A percentile compares a stretch with the other conserved stretches of the same genome.
Evolutionary conservation across 306 rosid genomes (phyloP).

Genomic region (Gynostemma pentaphyllum): DNA sequence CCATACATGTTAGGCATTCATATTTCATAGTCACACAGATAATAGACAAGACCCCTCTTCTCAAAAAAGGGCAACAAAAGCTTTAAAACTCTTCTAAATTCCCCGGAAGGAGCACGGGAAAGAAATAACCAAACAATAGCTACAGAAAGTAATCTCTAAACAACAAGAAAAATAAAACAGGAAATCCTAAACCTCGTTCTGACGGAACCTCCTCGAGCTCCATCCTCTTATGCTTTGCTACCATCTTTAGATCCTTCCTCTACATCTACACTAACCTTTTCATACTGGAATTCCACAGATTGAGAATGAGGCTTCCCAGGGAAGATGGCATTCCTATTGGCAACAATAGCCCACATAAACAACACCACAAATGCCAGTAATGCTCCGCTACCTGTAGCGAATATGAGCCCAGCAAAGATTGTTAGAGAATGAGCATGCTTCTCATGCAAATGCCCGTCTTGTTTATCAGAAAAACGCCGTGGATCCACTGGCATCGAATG

Average conservation of each 20-base stretch:
- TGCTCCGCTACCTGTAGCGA: constrained; percentile 43
- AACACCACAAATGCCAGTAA: constrained; percentile 39
- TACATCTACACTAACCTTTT: constrained; percentile 52
- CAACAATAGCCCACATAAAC: constrained; percentile 49
- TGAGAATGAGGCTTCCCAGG: constrained; percentile 20
- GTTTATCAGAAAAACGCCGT: constrained; percentile 5
- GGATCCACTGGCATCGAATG: constrained; percentile 51
- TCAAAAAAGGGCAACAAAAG: not conserved
- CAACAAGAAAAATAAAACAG: not conserved
- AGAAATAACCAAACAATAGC: not conserved
- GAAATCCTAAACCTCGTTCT: not conserved
- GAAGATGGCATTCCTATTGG: constrained; percentile 15
- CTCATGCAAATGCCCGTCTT: not conserved
- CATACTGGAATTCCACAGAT: constrained; percentile 37
- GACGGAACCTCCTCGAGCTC: not conserved
- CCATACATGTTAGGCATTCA: too few relatives aligned
- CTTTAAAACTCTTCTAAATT: not conserved
- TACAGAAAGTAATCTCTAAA: not conserved
- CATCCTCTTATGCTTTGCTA: not conserved
- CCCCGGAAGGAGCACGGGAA: not conserved
- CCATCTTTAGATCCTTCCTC: constrained; percentile 22
- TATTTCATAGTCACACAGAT: too few relatives aligned
- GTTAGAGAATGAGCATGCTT: constrained; percentile 15
- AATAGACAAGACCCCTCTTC: too few relatives aligned
- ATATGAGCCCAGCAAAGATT: constrained; percentile 50